Percentiles rank a stretch among this genome's conserved stretches.
Conservation (phyloP, 495 filamentous ascomycete genomes). For the Penicillium argentinense region DNA sequence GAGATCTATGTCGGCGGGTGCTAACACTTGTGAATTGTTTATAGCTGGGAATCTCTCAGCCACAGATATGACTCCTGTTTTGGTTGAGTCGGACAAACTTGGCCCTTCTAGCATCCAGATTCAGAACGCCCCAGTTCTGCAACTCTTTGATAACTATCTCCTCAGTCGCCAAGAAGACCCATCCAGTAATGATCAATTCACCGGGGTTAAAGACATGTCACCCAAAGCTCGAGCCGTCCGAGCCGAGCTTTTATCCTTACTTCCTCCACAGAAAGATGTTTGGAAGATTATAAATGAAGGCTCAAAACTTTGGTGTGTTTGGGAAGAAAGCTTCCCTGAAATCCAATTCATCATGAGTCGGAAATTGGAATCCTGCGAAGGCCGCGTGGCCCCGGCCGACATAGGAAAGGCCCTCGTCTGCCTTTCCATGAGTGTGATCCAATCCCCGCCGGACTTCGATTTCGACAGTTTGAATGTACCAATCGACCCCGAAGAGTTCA, state of each 20-base stretch:
- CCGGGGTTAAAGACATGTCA: slow-evolving; percentile 26
- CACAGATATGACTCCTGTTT: slow-evolving; percentile 5
- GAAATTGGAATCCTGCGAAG: slow-evolving; percentile 1
- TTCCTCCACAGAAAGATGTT: slow-evolving; percentile 33
- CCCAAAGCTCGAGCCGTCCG: slow-evolving; percentile 29
- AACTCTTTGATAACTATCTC: slow-evolving; percentile 43
- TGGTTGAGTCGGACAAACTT: slow-evolving; percentile 20
- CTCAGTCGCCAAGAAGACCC: slow-evolving; percentile 32
- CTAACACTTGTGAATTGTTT: no score
- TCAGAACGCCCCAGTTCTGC: slow-evolving; percentile 40
- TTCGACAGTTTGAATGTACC: slow-evolving; percentile 20
- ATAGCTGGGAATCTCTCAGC: slow-evolving; percentile 7
- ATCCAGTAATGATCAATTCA: slow-evolving; percentile 23
- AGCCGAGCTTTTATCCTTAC: slow-evolving; percentile 28
- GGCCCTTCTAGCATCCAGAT: slow-evolving; percentile 29
- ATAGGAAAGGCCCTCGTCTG: slow-evolving; percentile 40
- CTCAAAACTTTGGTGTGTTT: slow-evolving; percentile 28
- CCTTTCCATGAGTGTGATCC: slow-evolving; percentile 32
- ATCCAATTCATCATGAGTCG: slow-evolving; percentile 9
- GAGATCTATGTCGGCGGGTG: no score
- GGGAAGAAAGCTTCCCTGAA: slow-evolving; percentile 31
- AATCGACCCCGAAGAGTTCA: slow-evolving; percentile 25
- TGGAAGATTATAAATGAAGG: slow-evolving; percentile 29
- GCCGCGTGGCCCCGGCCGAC: slow-evolving; percentile 26
- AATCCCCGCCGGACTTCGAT: slow-evolving; percentile 30